Percentiles rank a stretch among this genome's conserved stretches.
These are phyloP conservation scores for Yamadazyma triangularis DNA, from an alignment of 1,139 yeast genomes.

Conservation along the genomic window DNA sequence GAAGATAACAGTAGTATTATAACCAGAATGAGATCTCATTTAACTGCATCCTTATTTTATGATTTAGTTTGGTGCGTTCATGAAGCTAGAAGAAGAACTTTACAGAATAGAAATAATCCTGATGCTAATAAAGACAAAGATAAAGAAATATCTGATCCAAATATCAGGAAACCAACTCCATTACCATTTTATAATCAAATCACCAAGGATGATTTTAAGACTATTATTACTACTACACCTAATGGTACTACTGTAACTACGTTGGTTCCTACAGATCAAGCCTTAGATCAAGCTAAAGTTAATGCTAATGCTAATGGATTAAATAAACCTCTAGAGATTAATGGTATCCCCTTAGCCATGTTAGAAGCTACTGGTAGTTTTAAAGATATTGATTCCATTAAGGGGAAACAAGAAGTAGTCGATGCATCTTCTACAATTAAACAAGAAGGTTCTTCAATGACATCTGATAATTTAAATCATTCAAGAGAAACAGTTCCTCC, in stretches of 20 bases:
- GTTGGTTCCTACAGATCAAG: conserved; percentile 80
- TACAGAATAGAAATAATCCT: conserved; percentile 34
- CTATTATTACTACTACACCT: conserved; percentile 83
- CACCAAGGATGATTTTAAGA: conserved; percentile 84
- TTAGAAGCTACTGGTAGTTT: conserved; percentile 76
- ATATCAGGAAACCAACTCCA: conserved; percentile 47
- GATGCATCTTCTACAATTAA: neutral
- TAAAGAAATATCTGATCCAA: conserved; percentile 7
- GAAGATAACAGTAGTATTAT: conserved; percentile 51
- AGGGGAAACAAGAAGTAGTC: neutral
- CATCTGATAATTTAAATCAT: neutral
- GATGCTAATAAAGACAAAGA: conserved; percentile 6
- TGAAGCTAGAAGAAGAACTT: conserved; percentile 79
- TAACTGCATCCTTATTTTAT: conserved; percentile 86
- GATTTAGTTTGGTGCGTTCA: conserved; percentile 94
- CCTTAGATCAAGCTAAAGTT: conserved; percentile 54
- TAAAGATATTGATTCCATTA: conserved; percentile 18
- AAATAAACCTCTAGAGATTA: conserved; percentile 59
- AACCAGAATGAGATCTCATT: conserved; percentile 84
- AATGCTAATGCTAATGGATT: conserved; percentile 45
- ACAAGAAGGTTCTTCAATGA: neutral
- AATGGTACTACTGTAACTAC: conserved; percentile 91
- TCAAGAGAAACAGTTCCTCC: conserved; percentile 3
- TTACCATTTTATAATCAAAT: conserved; percentile 91
- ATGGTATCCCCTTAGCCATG: conserved; percentile 79